phyloP scores from a whole-genome alignment of 176 grass and related monocot species.

The Chloris gayana region DNA sequence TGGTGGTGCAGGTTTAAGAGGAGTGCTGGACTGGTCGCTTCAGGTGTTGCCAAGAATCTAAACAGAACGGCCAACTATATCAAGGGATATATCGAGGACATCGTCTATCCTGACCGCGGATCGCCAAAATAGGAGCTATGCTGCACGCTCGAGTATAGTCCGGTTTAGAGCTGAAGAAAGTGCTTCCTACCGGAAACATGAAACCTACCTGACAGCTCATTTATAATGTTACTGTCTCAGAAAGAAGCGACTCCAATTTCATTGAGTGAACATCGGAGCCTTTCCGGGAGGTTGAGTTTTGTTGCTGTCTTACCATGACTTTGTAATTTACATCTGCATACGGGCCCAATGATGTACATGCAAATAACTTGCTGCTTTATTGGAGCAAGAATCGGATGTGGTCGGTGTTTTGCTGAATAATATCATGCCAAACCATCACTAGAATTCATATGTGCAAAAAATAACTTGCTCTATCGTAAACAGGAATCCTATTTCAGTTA shows the following conservation, averaged over 20 bases:
- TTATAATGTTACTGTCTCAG: neutral
- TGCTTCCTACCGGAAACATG: neutral
- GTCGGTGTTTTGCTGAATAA: slow-evolving; percentile 28
- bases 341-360: slow-evolving; percentile 32
- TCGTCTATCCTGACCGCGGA: slow-evolving; percentile 72
- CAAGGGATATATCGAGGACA: slow-evolving; percentile 80
- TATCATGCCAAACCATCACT: slow-evolving; percentile 3
- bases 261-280: neutral
- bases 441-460: neutral
- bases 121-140: slow-evolving; percentile 58
- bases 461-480: neutral
- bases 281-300: slow-evolving; percentile 1
- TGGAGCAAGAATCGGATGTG: slow-evolving; percentile 27
- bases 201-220: slow-evolving; percentile 7
- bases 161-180: slow-evolving; percentile 19
- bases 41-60: slow-evolving; percentile 78
- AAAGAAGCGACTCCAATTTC: neutral
- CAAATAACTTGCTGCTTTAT: neutral
- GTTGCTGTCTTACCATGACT: neutral
- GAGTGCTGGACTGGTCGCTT: slow-evolving; percentile 81
- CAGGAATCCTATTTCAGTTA: neutral
- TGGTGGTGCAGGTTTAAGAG: slow-evolving; percentile 68
- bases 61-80: slow-evolving; percentile 63
- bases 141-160: neutral
- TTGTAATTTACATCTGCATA: slow-evolving; percentile 36